Evolutionary conservation across 306 rosid genomes (phyloP), one percentile per base, ranked within the genome.

Genomic region (Hylodesmum podocarpum): DNA sequence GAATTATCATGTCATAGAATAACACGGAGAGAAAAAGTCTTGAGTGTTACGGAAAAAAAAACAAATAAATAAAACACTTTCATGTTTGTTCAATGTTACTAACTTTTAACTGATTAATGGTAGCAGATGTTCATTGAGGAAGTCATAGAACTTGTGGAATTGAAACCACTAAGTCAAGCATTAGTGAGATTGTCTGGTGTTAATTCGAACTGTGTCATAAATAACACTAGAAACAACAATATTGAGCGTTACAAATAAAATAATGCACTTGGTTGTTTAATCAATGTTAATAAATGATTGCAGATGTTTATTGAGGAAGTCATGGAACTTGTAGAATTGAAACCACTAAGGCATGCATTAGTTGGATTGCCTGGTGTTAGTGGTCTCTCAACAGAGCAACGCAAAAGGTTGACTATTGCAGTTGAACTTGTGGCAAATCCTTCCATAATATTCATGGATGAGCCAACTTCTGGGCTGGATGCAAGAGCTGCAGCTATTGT

Each of bases 401-500:
- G 93, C 29, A 88, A 88, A 80, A 84, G 90, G 78, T 58, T 89
- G 74, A 89, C 93, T 11, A 82, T 89, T 67, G 90, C 93, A 3
- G 93, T 84, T 75, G 93, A 89, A 53, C 80, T 89, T 34, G 93
- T 89, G 25, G 89, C 93, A 3, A 89, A 89, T 64, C 93, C 93
- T 74, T 86, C 89, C 34, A 84, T 89, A 54, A 86, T 89, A 80
- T 89, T 89, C 83, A 89, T 89, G 93, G 93, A 89, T 78, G 93
- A 89, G 47, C 93, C 93, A 72, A 89, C 93, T 74, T 89, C 93
- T 27, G 93, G 93, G 1, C 50, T 88, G 25, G 92, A 88, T 77
- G 92, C 92, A 65, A 81, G 90, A 64, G 92, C 92, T 50, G 92
- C 92, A 8, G 92, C 92, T 1, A 84, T 88, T 70, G 90, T 88